Evolutionary conservation across 768 basidiomycete species (phyloP).

Genomic region (Mycena capillaripes): DNA sequence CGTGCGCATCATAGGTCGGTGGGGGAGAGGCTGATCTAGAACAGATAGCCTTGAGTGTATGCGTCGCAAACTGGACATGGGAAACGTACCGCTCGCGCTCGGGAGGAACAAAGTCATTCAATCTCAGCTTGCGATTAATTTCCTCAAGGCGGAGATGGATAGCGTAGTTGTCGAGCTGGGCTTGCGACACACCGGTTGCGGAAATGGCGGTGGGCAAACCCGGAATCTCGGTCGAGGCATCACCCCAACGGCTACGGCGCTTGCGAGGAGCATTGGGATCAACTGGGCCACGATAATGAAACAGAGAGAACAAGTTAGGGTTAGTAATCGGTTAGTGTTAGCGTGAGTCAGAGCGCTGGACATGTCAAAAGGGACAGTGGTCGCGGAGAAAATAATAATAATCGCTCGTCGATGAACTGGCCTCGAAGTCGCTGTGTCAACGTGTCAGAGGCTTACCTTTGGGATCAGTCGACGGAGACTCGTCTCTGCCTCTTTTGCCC

Average conservation of each 20-base stretch:
- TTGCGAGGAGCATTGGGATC: conserved; percentile 92
- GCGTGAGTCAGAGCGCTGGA: conserved; percentile 56
- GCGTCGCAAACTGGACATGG: conserved; percentile 5
- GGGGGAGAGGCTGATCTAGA: conserved; percentile 94
- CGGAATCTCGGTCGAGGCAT: conserved; percentile 90
- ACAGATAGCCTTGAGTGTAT: conserved; percentile 44
- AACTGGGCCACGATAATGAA: conserved; percentile 58
- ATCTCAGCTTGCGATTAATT: conserved; percentile 93
- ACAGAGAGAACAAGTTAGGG: conserved; percentile 52
- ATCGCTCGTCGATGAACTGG: conserved; percentile 51
- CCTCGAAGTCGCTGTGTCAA: conserved; percentile 54
- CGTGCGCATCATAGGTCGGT: conserved; percentile 97
- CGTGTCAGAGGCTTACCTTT: conserved; percentile 75
- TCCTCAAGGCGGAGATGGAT: conserved; percentile 97
- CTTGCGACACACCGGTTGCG: conserved; percentile 93
- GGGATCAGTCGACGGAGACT: conserved; percentile 71
- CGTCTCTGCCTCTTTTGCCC: conserved; percentile 76
- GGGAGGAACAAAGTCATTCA: conserved; percentile 96
- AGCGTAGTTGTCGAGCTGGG: conserved; percentile 98
- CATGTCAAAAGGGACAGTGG: conserved; percentile 51
- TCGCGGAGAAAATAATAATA: conserved; percentile 33
- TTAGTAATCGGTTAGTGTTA: conserved; percentile 66
- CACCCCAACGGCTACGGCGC: conserved; percentile 98
- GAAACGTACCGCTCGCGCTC: conserved; percentile 87
- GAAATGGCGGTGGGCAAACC: conserved; percentile 96